These are phyloP conservation scores for Chamaecrista fasciculata DNA, from an alignment of 306 rosid genomes.

Conservation along the genomic window DNA sequence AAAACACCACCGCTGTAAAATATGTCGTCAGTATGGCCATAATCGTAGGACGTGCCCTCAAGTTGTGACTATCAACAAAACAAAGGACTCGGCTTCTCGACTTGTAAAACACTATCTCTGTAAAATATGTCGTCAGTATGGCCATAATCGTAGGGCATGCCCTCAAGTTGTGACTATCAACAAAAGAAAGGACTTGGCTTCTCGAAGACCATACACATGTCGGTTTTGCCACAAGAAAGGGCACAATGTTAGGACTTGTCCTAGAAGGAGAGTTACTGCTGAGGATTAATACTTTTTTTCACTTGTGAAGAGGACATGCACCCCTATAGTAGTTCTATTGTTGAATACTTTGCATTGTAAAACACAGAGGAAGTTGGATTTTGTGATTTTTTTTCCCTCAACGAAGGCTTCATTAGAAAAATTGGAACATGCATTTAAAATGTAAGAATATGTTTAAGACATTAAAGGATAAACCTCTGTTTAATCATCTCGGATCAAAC, in stretches of 20 bases:
- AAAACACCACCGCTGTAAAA: slow-evolving; percentile 47
- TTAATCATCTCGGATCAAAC: no score
- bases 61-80: slow-evolving; percentile 15
- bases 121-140: slow-evolving; percentile 53
- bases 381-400: no score
- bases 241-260: slow-evolving; percentile 81
- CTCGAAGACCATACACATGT: slow-evolving; percentile 51
- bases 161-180: slow-evolving; percentile 23
- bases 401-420: no score
- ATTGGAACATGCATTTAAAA: no score
- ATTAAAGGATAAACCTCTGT: no score
- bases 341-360: no score
- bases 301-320: slow-evolving; percentile 8
- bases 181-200: slow-evolving; percentile 15
- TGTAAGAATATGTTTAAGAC: no score
- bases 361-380: no score
- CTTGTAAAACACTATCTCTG: slow-evolving; percentile 53
- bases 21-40: slow-evolving; percentile 66
- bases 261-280: slow-evolving; percentile 34
- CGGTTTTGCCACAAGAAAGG: slow-evolving; percentile 55
- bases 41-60: slow-evolving; percentile 60
- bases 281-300: slow-evolving; percentile 28
- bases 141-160: slow-evolving; percentile 71
- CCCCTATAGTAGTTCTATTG: no score
- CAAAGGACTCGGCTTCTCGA: slow-evolving; percentile 7